phyloP scores from a whole-genome alignment of 306 rosid genomes.

The Cucumis melo region DNA sequence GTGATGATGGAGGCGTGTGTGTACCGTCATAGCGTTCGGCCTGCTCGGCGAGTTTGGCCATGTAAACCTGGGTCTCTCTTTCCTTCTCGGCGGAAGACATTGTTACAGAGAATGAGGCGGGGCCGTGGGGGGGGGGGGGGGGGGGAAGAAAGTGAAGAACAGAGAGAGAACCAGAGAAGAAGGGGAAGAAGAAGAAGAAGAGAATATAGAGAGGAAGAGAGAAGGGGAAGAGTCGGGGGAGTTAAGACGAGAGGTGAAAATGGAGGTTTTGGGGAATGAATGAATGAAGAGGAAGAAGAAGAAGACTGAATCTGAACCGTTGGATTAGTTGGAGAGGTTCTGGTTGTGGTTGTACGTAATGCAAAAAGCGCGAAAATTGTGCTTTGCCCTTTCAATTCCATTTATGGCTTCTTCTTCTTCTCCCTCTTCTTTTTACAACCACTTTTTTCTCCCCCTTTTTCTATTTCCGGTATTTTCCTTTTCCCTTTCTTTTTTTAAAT shows the following conservation, averaged over 20 bases:
- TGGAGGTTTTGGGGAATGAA: not conserved
- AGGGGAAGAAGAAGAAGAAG: not conserved
- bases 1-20: not conserved
- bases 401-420: not conserved
- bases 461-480: not conserved
- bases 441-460: not conserved
- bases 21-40: constrained; percentile 7
- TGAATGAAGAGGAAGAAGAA: not conserved
- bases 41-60: constrained; percentile 10
- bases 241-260: not conserved
- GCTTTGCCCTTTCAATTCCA: not conserved
- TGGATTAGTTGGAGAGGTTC: not conserved
- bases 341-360: not conserved
- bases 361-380: not conserved
- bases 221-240: not conserved
- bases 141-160: not conserved
- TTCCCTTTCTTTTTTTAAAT: not conserved
- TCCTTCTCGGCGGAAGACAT: constrained; percentile 9
- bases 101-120: not conserved
- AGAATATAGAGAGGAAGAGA: constrained; percentile 8
- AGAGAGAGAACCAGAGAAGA: not conserved
- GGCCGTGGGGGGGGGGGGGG: too few species aligned
- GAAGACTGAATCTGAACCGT: not conserved
- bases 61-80: constrained; percentile 7
- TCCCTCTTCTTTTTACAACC: not conserved